Evolutionary conservation across 257 asterid species (phyloP), one percentile per base, ranked within the genome.

Genomic region (Ophiorrhiza pumila): DNA sequence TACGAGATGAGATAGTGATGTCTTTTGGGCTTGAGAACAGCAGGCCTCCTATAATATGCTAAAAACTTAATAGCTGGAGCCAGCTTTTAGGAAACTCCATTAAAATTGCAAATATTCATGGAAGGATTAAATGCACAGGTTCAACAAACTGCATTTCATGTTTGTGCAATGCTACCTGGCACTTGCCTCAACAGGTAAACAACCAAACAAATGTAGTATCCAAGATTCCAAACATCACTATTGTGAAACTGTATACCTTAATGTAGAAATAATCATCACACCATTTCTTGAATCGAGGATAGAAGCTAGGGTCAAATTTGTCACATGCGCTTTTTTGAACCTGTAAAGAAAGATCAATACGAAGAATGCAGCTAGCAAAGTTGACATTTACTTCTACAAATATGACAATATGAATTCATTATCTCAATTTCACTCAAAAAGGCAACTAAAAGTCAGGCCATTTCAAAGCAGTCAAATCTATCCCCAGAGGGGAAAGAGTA

Each of bases 251-350:
- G 27, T 72, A 32, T 76, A 94, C 99, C 97, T 90, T 90, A 75
- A 94, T 90, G 70, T 82, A 90, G 87, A 94, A 94, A 83, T 94
- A 94, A 86, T 94, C 97, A 82, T 94, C 99, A 80, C 99, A 94
- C 97, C 97, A 94, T 77, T 94, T 94, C 91, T 94, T 94, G 94
- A 94, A 94, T 56, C 80, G 87, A 69, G 99, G 99, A 78, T 94
- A 91, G 91, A 94, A 94, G 74, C 89, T 92, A 45, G 76, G 71
- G 65, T 88, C 88, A 85, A 90, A 94, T 83, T 91, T 88, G 85
- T 94, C 99, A 78, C 99, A 91, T 18, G 99, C 87, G 66, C 72
- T 78, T 83, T 94, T 94, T 78, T 94, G 97, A 66, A 88, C 96
- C 99, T 91, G 80, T 77, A 83, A 76, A 69, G 52, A 68, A 43